These are phyloP conservation scores for Dissophora globulifera DNA, from an alignment of 192 early-diverging fungal genomes.

Conservation along the genomic window DNA sequence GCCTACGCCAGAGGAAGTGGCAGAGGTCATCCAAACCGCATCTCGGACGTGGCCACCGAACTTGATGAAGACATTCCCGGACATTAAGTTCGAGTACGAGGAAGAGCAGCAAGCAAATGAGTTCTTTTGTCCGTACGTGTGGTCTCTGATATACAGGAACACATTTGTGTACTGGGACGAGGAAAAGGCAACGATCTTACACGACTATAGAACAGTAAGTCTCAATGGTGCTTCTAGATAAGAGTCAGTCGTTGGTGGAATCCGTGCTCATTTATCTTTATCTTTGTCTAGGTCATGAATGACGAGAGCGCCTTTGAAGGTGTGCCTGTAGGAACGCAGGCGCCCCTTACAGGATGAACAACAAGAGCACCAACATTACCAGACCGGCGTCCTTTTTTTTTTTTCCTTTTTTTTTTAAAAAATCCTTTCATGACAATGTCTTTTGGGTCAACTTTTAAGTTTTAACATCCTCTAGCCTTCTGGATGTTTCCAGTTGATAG, in stretches of 20 bases:
- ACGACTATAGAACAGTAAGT: conserved; percentile 54
- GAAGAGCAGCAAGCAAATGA: conserved; percentile 64
- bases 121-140: conserved; percentile 78
- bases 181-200: conserved; percentile 62
- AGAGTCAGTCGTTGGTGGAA: too few species aligned
- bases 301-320: conserved; percentile 46
- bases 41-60: conserved; percentile 71
- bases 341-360: background rate
- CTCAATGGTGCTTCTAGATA: background rate
- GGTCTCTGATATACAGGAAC: conserved; percentile 67
- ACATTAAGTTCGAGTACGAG: conserved; percentile 77
- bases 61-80: conserved; percentile 65
- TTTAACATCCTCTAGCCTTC: too few species aligned
- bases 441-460: too few species aligned
- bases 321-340: conserved; percentile 18
- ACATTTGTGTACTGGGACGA: conserved; percentile 79
- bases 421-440: too few species aligned
- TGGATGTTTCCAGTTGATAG: too few species aligned
- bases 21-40: conserved; percentile 70
- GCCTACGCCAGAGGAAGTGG: conserved; percentile 70
- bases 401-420: background rate
- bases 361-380: background rate
- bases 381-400: background rate
- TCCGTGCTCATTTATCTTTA: background rate
- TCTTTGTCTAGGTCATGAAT: conserved; percentile 21